A percentile compares a stretch with the other conserved stretches of the same genome.
Evolutionary conservation across 129 eudicot species (phyloP).

Genomic region (Helianthus tuberosus): DNA sequence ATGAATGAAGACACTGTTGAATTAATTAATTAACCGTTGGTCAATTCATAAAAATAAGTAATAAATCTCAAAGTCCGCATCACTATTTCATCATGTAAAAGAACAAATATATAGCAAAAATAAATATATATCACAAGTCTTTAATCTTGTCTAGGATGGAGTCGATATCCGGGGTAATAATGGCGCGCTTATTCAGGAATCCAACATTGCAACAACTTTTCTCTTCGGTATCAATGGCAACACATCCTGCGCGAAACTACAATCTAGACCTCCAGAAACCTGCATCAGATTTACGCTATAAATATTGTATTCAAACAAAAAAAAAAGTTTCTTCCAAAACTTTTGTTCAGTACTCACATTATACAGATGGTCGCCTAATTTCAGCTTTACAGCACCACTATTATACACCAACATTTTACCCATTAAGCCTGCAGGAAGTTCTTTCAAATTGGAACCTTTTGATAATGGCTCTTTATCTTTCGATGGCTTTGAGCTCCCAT

Average conservation of each 20-base stretch:
- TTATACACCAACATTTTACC: constrained; percentile 88
- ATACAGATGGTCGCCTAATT: constrained; percentile 75
- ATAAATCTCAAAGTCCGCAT: not conserved
- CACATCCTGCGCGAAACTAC: constrained; percentile 74
- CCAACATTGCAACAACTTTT: constrained; percentile 65
- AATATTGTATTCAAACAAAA: not conserved
- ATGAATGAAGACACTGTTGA: no score
- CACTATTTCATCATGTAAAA: constrained; percentile 25
- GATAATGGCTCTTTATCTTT: constrained; percentile 29
- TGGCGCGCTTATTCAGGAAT: constrained; percentile 66
- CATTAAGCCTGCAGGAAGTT: constrained; percentile 63
- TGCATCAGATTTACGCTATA: constrained; percentile 26
- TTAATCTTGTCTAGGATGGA: constrained; percentile 46
- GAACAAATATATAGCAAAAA: constrained; percentile 10
- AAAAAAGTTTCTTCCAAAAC: not conserved
- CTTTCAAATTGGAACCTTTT: constrained; percentile 48
- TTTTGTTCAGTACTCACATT: constrained; percentile 58
- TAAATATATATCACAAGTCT: constrained; percentile 33
- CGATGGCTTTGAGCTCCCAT: constrained; percentile 38
- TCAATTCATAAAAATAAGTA: not conserved
- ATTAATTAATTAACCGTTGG: no score
- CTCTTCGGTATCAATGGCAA: constrained; percentile 56
- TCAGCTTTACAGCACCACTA: constrained; percentile 85
- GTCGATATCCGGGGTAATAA: constrained; percentile 72
- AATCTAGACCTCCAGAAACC: constrained; percentile 68